Conservation (phyloP, 148 eudicot genomes). For the Agrostemma githago region DNA sequence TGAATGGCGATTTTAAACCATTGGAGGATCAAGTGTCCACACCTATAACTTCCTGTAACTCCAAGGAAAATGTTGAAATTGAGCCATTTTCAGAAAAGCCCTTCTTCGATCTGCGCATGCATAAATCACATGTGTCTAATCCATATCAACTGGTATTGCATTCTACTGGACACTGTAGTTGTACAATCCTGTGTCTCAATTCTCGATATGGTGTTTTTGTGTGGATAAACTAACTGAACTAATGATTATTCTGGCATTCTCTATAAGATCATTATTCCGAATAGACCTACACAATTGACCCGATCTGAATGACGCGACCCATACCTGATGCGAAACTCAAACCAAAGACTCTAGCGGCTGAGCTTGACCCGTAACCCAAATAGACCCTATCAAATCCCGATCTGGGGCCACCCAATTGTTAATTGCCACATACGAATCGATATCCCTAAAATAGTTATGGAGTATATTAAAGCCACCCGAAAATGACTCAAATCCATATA, state of each 20-base stretch:
- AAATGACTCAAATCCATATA: no score
- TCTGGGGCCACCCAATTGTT: no score
- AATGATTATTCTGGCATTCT: neutral
- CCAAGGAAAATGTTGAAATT: conserved; percentile 17
- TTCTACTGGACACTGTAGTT: neutral
- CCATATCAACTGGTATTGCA: conserved; percentile 21
- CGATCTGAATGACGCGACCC: no score
- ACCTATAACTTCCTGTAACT: neutral
- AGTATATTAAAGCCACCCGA: no score
- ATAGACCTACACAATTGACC: neutral
- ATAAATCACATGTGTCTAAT: neutral
- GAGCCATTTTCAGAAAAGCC: conserved; percentile 31
- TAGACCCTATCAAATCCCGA: no score
- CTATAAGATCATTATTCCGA: neutral
- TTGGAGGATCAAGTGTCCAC: neutral
- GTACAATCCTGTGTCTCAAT: neutral
- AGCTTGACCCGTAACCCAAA: no score
- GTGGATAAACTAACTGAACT: neutral
- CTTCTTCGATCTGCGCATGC: conserved; percentile 11
- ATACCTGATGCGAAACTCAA: no score
- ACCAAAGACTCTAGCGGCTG: no score
- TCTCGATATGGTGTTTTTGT: neutral
- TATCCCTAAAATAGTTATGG: no score
- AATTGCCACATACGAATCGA: no score
- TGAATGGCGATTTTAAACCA: neutral